Conservation (phyloP, 345 rosid species). For the Murraya paniculata region DNA sequence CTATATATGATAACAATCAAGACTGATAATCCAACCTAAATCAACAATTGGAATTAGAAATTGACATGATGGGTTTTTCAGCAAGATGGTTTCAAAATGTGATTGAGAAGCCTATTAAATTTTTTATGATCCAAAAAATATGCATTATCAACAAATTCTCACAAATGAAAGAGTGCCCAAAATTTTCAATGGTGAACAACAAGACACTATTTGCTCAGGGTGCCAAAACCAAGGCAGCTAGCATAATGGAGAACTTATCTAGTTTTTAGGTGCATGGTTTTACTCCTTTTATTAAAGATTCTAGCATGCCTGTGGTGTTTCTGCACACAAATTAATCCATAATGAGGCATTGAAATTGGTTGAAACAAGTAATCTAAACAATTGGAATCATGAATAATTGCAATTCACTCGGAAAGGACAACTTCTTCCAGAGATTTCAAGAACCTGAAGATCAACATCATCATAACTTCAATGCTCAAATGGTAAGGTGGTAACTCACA, state of each 20-base stretch:
- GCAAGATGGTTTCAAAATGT: constrained; percentile 3
- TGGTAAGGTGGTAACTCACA: constrained; percentile 54
- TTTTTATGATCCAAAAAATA: neutral
- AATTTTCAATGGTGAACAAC: neutral
- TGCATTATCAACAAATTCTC: neutral
- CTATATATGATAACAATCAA: constrained; percentile 78
- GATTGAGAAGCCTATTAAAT: neutral
- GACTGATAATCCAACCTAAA: constrained; percentile 77
- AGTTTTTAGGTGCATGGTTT: neutral
- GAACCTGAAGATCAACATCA: constrained; percentile 1
- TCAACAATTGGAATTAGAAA: constrained; percentile 21
- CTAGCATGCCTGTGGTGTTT: neutral
- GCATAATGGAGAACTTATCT: neutral
- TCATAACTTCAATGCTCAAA: neutral
- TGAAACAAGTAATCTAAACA: neutral
- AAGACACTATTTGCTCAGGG: neutral
- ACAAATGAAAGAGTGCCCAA: neutral
- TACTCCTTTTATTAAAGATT: neutral
- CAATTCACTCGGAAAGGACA: neutral
- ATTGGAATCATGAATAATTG: neutral
- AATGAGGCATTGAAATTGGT: neutral
- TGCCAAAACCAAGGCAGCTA: neutral
- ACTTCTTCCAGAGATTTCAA: neutral
- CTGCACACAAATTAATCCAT: neutral
- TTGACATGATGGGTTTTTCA: neutral